These are phyloP conservation scores for Trypanosoma brucei DNA, from an alignment of 208 protist species.

Conservation along the genomic window DNA sequence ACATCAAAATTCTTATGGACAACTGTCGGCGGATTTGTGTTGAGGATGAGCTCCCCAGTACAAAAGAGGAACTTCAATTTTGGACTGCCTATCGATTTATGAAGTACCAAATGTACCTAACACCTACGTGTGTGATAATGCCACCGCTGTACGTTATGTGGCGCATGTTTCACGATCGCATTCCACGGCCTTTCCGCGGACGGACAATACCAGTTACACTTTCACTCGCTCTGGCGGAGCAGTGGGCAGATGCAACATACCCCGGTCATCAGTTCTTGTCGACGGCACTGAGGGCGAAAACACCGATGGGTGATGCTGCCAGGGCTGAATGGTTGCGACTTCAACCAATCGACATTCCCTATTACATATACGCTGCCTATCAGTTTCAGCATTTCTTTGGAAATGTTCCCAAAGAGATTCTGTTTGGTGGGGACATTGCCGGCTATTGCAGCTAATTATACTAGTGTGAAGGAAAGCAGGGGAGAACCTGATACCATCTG, in stretches of 20 bases:
- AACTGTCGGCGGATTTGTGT: constrained; percentile 82
- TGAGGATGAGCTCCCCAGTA: constrained; percentile 79
- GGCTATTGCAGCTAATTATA: constrained; percentile 48
- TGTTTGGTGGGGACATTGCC: constrained; percentile 77
- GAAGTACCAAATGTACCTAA: constrained; percentile 86
- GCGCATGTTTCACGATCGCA: constrained; percentile 72
- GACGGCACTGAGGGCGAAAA: constrained; percentile 73
- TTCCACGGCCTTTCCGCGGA: constrained; percentile 55
- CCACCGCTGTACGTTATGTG: constrained; percentile 85
- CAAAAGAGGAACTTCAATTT: constrained; percentile 81
- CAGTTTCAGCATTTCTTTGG: constrained; percentile 81
- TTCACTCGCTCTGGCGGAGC: constrained; percentile 60
- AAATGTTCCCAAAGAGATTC: constrained; percentile 53
- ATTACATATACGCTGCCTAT: constrained; percentile 76
- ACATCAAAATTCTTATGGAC: constrained; percentile 88
- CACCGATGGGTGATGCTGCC: constrained; percentile 87
- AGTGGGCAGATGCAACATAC: constrained; percentile 83
- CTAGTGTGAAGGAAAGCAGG: background rate
- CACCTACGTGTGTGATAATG: constrained; percentile 60
- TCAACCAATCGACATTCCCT: constrained; percentile 82
- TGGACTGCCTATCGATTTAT: constrained; percentile 87
- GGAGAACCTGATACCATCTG: too few relatives aligned
- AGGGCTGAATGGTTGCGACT: constrained; percentile 85
- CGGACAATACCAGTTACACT: constrained; percentile 66
- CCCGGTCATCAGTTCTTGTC: constrained; percentile 79